Percentiles rank a stretch among this genome's conserved stretches.
phyloP scores from a whole-genome alignment of 768 basidiomycete species.

The Xanthoconium purpureum region DNA sequence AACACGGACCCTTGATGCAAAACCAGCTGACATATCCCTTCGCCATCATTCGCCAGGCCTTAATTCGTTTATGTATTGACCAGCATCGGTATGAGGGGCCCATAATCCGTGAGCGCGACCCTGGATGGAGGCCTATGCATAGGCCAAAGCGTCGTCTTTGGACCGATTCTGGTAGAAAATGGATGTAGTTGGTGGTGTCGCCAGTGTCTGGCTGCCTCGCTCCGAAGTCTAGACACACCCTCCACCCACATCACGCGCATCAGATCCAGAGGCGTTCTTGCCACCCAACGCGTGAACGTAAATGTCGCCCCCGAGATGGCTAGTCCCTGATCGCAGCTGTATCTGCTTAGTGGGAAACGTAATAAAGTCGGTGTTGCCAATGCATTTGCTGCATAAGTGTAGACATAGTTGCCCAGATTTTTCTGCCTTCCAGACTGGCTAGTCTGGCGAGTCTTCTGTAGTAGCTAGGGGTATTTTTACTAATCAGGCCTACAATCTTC shows the following conservation, averaged over 20 bases:
- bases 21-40: not conserved
- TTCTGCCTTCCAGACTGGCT: no score
- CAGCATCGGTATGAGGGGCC: no score
- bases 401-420: no score
- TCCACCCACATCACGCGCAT: not conserved
- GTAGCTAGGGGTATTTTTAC: slow-evolving; percentile 15
- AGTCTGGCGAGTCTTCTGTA: no score
- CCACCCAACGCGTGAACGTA: no score
- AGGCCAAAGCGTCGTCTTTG: no score
- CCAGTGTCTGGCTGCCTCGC: not conserved
- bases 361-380: not conserved
- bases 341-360: not conserved
- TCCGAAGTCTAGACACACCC: not conserved
- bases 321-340: not conserved
- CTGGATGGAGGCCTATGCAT: no score
- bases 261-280: no score
- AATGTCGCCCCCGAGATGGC: no score
- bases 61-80: slow-evolving; percentile 10
- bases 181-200: no score
- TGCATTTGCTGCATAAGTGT: not conserved
- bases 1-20: slow-evolving; percentile 12
- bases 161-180: no score
- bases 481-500: not conserved
- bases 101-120: no score
- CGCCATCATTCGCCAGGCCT: not conserved